Percentiles rank a stretch among this genome's conserved stretches.
These are phyloP conservation scores for Cutaneotrichosporon dermatis DNA, from an alignment of 1,284 basidiomycete genomes.

Conservation along the genomic window DNA sequence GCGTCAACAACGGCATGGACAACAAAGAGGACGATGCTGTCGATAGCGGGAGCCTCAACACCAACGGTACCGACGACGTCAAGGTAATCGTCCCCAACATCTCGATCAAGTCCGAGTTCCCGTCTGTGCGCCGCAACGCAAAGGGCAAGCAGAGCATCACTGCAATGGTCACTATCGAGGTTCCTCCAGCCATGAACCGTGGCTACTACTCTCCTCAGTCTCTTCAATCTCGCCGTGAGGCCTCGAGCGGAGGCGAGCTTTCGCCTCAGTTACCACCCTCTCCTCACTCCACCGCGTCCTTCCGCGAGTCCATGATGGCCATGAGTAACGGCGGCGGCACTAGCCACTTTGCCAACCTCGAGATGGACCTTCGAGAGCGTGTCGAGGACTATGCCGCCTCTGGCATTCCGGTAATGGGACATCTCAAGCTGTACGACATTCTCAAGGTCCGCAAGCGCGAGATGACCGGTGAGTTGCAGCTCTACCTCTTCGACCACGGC, in stretches of 20 bases:
- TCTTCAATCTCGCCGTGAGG: conserved; percentile 24
- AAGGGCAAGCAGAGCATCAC: conserved; percentile 66
- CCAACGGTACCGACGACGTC: conserved; percentile 1
- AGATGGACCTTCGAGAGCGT: conserved; percentile 77
- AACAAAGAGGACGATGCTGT: conserved; percentile 71
- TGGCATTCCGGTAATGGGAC: conserved; percentile 73
- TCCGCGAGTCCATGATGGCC: conserved; percentile 14
- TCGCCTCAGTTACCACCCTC: conserved; percentile 40
- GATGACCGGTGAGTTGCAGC: conserved; percentile 82
- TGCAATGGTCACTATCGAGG: conserved; percentile 82
- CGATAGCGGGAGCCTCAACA: conserved; percentile 46
- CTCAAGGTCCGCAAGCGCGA: conserved; percentile 80
- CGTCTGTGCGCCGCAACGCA: conserved; percentile 64
- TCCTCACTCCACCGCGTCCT: conserved; percentile 23
- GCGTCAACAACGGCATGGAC: conserved; percentile 43
- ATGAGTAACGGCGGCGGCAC: not conserved
- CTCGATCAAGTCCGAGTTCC: conserved; percentile 81
- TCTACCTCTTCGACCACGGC: conserved; percentile 94
- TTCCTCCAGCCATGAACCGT: conserved; percentile 63
- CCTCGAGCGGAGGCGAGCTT: conserved; percentile 18
- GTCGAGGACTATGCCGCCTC: conserved; percentile 94
- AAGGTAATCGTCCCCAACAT: conserved; percentile 83
- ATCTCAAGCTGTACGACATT: conserved; percentile 84
- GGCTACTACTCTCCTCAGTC: conserved; percentile 30
- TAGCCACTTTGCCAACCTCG: conserved; percentile 64